phyloP scores from a whole-genome alignment of 1,284 basidiomycete genomes.

The Leccinum huronense region DNA sequence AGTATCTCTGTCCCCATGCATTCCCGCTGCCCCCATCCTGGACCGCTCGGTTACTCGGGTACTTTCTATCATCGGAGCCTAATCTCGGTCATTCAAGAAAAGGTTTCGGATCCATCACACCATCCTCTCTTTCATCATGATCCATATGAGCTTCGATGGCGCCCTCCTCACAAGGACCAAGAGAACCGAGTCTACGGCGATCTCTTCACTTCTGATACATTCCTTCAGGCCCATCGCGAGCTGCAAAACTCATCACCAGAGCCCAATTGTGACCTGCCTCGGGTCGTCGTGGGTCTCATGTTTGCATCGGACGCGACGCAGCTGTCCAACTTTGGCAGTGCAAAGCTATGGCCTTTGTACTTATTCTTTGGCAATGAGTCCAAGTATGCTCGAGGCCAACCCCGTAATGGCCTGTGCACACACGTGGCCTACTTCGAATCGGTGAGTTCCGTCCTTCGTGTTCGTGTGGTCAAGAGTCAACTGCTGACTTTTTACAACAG shows the following conservation, averaged over 20 bases:
- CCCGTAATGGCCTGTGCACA: neutral
- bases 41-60: neutral
- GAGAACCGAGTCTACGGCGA: neutral
- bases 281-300: conserved; percentile 20
- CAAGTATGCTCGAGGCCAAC: conserved; percentile 1
- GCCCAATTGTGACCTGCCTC: neutral
- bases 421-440: neutral
- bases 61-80: neutral
- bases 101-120: neutral
- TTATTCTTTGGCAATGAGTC: conserved; percentile 29
- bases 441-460: neutral
- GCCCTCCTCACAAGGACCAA: neutral
- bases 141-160: neutral
- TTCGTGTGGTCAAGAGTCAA: neutral
- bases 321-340: conserved; percentile 28
- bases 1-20: neutral
- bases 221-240: neutral
- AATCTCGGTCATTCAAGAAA: neutral
- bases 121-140: neutral
- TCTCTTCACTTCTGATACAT: neutral
- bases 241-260: neutral
- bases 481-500: neutral
- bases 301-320: conserved; percentile 35
- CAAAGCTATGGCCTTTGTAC: conserved; percentile 33
- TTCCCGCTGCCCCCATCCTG: neutral